Base-by-base conservation (phyloP, 148 eudicot genomes). In the Gaultheria prostrata region DNA sequence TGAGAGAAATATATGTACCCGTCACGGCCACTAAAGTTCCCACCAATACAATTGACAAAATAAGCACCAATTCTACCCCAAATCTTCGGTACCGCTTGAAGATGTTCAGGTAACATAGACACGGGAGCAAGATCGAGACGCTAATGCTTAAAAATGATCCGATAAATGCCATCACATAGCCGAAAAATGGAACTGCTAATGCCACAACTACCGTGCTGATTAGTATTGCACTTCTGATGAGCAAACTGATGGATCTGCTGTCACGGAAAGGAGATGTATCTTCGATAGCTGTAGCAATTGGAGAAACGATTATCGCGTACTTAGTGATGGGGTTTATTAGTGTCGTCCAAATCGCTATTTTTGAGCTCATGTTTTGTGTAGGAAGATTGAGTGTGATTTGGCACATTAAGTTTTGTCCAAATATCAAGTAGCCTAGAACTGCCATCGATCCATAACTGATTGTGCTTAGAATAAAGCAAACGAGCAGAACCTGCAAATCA, bases 21-120 rank as follows among this genome's bases (percentile, higher is more conserved):
- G 83, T 39, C 2, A 85, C 82, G 3, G 80, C 90, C 48, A 90
- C 85, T 28, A 82, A 80, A 56, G 79, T 4, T 30, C 95, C 93
- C 32, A 89, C 21, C 14, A 79, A 46, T 67, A 92, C 26, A 26
- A 93, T 85, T 48, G 82, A 70, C 65, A 82, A 50, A 51, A 91
- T 87, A 30, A 88, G 48, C 63, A 91, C 79, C 53, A 85, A 50
- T 79, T 95, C 93, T 0, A 76, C 15, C 30, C 90, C 85, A 15
- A 85, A 71, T n/a, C 76, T 82, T 53, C 53, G 24, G 20, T 59
- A 86, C 17, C 51, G 72, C 65, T 85, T 86, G 39, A 76, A 88
- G 70, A 93, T 86, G 84, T 92, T 95, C 24, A 93, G 57, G 84
- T 93, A 93, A 51, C 92, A 91, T 0, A 93, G 39, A 77, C 95